A percentile compares a stretch with the other conserved stretches of the same genome.
Conservation (phyloP, 805 yeast genomes). For the Candida caryicola region DNA sequence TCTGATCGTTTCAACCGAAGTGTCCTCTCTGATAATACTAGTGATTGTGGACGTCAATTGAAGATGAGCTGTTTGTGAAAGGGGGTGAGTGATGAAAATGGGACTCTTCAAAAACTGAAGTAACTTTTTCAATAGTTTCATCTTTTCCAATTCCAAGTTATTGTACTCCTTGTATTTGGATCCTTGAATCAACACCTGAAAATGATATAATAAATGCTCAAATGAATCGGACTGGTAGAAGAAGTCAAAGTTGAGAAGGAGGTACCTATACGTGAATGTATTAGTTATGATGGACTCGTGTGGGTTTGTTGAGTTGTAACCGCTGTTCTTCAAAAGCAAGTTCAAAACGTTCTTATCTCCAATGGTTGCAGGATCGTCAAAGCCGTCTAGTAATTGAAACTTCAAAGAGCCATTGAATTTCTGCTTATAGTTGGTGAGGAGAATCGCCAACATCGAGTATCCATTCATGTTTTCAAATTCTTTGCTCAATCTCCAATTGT, state of each 20-base stretch:
- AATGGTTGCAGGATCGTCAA: neutral
- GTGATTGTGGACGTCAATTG: constrained; percentile 22
- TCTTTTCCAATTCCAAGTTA: constrained; percentile 46
- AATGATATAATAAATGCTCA: constrained; percentile 54
- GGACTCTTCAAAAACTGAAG: constrained; percentile 48
- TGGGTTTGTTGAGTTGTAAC: constrained; percentile 52
- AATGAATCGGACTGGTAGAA: constrained; percentile 59
- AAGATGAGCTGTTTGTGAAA: constrained; percentile 9
- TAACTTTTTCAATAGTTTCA: constrained; percentile 48
- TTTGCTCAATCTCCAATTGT: constrained; percentile 48
- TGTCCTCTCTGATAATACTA: constrained; percentile 33
- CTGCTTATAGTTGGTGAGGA: constrained; percentile 47
- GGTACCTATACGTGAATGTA: constrained; percentile 50
- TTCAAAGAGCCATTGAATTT: constrained; percentile 15
- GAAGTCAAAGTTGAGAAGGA: constrained; percentile 56
- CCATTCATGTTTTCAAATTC: constrained; percentile 64
- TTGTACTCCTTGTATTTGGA: constrained; percentile 49
- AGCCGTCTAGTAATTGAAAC: constrained; percentile 8
- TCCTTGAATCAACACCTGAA: constrained; percentile 51
- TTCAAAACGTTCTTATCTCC: constrained; percentile 40
- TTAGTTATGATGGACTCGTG: constrained; percentile 57
- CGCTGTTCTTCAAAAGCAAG: constrained; percentile 49
- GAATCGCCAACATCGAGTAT: constrained; percentile 53
- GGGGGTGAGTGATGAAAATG: constrained; percentile 3
- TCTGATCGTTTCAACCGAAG: constrained; percentile 54